phyloP scores from a whole-genome alignment of 306 rosid genomes.

The Vigna nakashimae region DNA sequence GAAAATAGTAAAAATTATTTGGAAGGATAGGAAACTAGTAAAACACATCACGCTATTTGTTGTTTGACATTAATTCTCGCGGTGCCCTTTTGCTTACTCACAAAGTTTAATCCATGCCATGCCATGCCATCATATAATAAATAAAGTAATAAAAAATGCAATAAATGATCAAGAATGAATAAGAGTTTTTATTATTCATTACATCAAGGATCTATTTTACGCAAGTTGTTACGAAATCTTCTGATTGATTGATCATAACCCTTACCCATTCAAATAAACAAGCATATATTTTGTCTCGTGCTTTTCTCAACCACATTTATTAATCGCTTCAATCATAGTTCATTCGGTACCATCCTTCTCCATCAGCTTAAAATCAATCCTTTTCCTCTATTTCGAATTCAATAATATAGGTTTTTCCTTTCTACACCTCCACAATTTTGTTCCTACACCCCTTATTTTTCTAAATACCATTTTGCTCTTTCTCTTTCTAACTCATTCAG shows the following conservation, averaged over 20 bases:
- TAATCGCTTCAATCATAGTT: background rate
- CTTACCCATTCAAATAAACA: slow-evolving; percentile 17
- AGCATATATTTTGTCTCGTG: background rate
- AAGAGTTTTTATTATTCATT: background rate
- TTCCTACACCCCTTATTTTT: no score
- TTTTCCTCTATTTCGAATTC: no score
- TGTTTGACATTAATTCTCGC: background rate
- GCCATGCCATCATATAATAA: background rate
- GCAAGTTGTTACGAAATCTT: background rate
- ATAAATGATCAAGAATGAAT: slow-evolving; percentile 16
- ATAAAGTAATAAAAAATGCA: slow-evolving; percentile 2
- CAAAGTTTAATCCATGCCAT: slow-evolving; percentile 31
- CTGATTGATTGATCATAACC: background rate
- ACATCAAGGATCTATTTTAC: background rate
- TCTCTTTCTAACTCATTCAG: no score
- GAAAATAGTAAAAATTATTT: background rate
- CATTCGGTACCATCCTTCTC: no score
- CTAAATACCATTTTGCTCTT: no score
- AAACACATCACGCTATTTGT: slow-evolving; percentile 7
- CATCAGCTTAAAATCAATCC: no score
- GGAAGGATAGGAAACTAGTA: slow-evolving; percentile 3
- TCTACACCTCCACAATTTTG: no score
- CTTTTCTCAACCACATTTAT: background rate
- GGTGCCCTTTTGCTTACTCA: slow-evolving; percentile 30
- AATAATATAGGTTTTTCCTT: no score